These are phyloP conservation scores for Podospora sp. DNA, from an alignment of 495 filamentous ascomycete genomes.

Conservation along the genomic window DNA sequence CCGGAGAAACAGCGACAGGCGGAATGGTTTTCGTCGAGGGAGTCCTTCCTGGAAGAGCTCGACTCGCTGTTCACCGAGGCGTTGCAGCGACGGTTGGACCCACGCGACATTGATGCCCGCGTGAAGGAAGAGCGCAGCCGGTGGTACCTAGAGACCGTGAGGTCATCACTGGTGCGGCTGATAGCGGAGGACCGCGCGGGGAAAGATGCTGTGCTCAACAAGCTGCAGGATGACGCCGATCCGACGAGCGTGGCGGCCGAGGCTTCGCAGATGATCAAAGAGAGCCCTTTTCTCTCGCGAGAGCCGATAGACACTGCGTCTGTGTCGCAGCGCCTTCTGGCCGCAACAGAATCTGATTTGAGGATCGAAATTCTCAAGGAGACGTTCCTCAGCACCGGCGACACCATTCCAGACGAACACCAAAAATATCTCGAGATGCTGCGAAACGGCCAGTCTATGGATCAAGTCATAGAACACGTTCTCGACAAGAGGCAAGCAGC, in stretches of 20 bases:
- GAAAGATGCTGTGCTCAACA: slow-evolving; percentile 28
- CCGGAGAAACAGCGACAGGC: slow-evolving; percentile 14
- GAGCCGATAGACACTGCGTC: slow-evolving; percentile 6
- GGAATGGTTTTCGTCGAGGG: slow-evolving; percentile 49
- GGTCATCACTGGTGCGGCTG: slow-evolving; percentile 35
- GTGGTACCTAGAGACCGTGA: slow-evolving; percentile 47
- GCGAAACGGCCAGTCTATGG: slow-evolving; percentile 34
- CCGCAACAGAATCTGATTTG: slow-evolving; percentile 22
- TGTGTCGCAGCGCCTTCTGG: slow-evolving; percentile 29
- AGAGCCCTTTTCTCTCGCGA: slow-evolving; percentile 2
- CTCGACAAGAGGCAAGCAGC: slow-evolving; percentile 40
- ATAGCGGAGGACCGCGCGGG: slow-evolving; percentile 32
- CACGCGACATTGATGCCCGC: slow-evolving; percentile 42
- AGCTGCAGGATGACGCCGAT: slow-evolving; percentile 29
- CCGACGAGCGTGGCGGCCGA: slow-evolving; percentile 21
- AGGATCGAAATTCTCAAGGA: slow-evolving; percentile 37
- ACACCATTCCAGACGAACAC: slow-evolving; percentile 25
- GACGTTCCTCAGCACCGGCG: slow-evolving; percentile 37
- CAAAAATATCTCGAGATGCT: slow-evolving; percentile 49
- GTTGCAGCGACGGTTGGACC: slow-evolving; percentile 38
- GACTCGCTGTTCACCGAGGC: slow-evolving; percentile 43
- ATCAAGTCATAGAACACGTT: slow-evolving; percentile 42
- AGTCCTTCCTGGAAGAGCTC: slow-evolving; percentile 44
- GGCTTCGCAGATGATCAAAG: slow-evolving; percentile 29
- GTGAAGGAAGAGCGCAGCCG: slow-evolving; percentile 46